Evolutionary conservation across 805 yeast species (phyloP), one percentile per base, ranked within the genome.

Genomic region (Helenozyma rhizophorensis): DNA sequence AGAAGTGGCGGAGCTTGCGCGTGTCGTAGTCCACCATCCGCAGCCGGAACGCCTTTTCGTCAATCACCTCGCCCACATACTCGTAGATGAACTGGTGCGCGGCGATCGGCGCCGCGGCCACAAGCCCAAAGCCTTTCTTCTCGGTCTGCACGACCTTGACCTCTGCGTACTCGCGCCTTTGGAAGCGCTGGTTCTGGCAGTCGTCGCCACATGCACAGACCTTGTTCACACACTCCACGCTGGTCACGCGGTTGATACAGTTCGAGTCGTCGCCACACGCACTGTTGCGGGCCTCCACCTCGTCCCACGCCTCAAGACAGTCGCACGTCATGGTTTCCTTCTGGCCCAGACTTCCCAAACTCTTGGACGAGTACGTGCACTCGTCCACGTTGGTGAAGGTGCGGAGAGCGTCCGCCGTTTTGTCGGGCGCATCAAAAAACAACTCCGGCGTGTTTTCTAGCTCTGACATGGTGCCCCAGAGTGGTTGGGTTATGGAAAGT

Each of bases 31-130:
- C 73, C 25, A 76, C 65, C 82, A 82, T 83, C 39, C 96, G 72
- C 30, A 67, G 67, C 31, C 86, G 68, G 56, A 89, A 93, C n/a
- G 76, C 64, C 13, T 64, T 60, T 50, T 87, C 94, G 54, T 83
- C 89, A 22, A 90, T 82, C 23, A 90, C 95, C 57, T 90, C 97
- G 27, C 98, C 98, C 30, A 84, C 77, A 60, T 90, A 90, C 61
- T 90, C 98, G 60, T 84, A 86, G 27, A 90, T 74, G 53, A 90
- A 88, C n/a, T 76, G 65, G 34, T 78, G 76, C 14, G 74, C 78
- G 11, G 70, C 61, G 10, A 93, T 66, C 32, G 62, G 67, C 4
- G 51, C 57, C 36, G 77, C 69, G 0, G 95, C 89, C 39, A 95
- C 70, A 35, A 90, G 76, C 24, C 98, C 98, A 52, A 74, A 90